These are phyloP conservation scores for Salicornia ramosissima DNA, from an alignment of 148 eudicot species.

Conservation along the genomic window DNA sequence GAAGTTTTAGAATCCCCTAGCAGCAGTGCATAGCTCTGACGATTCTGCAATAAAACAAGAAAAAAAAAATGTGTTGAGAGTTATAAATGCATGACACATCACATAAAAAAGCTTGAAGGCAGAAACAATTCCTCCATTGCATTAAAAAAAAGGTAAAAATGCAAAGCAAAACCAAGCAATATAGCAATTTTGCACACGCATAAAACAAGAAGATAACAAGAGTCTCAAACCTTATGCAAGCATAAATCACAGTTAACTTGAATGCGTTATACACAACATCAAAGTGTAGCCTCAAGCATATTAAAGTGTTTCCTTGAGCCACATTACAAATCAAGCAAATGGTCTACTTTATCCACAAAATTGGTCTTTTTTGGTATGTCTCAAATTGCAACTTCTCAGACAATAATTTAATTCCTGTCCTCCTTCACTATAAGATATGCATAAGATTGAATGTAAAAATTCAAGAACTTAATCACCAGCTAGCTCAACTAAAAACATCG, in stretches of 20 bases:
- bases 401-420: neutral
- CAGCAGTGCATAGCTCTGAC: conserved; percentile 68
- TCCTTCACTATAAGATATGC: too few relatives aligned
- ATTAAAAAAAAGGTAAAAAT: neutral
- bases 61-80: neutral
- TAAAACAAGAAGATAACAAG: neutral
- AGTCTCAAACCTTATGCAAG: neutral
- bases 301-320: neutral
- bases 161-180: neutral
- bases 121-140: neutral
- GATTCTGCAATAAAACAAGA: conserved; percentile 55
- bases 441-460: too few relatives aligned
- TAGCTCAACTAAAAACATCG: too few relatives aligned
- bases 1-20: conserved; percentile 51
- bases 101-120: neutral
- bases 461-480: too few relatives aligned
- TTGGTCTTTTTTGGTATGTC: too few relatives aligned
- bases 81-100: neutral
- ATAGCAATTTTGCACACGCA: too few relatives aligned
- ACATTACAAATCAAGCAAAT: neutral
- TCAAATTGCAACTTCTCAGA: neutral
- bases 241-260: neutral
- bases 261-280: neutral
- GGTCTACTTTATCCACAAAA: neutral
- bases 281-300: neutral